Evolutionary conservation across 75 land plant species (phyloP), one percentile per base, ranked within the genome.

Genomic region (Azolla pinnata): DNA sequence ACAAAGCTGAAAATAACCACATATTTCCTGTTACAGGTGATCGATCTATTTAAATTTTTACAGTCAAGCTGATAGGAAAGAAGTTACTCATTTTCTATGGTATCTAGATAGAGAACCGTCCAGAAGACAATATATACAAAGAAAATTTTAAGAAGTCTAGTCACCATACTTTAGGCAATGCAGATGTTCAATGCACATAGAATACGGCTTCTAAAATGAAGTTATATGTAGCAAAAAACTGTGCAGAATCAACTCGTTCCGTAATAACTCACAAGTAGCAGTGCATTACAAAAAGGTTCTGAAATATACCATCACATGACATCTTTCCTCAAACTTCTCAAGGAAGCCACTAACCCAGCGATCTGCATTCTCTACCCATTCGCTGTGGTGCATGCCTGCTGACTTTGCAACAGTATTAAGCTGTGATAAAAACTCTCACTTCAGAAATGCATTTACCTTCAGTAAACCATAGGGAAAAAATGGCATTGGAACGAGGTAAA

Each of bases 361-460:
- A 67, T 92, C 97, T 21, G 97, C 96, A 75, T 92, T 92, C 54
- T 88, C 95, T 38, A 92, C 90, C 97, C 97, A 92, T 57, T 79
- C 86, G 62, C 75, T 79, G 33, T 80, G 97, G 64, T 79, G 92
- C 83, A 91, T 68, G 24, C 79, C 79, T 52, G 95, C 95, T 27
- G 80, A 76, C 60, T 68, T 85, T 45, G 92, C 93, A 44, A 80
- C 95, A 29, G 82, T 79, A 21, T 79, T 74, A 21, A 87, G 62
- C 95, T 87, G 86, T 60, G 75, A 33, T 18, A 35, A 17, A 38
- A 38, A 14, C 42, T 38, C 7, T 7, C 42, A 14, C 14, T 38
- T 7, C 14, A 7, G 14, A 38, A 38, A 14, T 38, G 42, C 14
- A 38, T n/a, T n/a, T n/a, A n/a, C n/a, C n/a, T n/a, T n/a, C n/a